phyloP scores from a whole-genome alignment of 2,329 filamentous ascomycete species.

The Monilinia fructigena region DNA sequence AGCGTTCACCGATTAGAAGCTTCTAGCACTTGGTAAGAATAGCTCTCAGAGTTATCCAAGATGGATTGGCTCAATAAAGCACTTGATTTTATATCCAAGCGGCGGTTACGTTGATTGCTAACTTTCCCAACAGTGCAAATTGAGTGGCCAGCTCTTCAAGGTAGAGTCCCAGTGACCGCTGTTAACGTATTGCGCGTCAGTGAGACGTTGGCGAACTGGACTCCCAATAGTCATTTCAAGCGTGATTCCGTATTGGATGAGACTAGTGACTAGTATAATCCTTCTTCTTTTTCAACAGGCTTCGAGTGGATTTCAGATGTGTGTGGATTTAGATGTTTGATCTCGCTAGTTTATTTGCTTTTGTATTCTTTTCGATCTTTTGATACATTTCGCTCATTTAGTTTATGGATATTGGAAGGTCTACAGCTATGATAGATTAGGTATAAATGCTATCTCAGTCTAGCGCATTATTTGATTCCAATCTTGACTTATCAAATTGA shows the following conservation, averaged over 20 bases:
- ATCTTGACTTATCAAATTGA: too few species aligned
- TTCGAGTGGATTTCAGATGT: not conserved
- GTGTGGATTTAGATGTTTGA: not conserved
- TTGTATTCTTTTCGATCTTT: too few species aligned
- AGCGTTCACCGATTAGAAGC: not conserved
- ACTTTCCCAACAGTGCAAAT: not conserved
- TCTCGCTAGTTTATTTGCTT: not conserved
- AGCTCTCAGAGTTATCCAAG: not conserved
- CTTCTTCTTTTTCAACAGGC: not conserved
- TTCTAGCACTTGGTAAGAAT: not conserved
- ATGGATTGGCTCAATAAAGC: not conserved
- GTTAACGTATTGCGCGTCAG: not conserved
- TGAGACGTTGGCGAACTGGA: not conserved
- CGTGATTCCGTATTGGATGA: not conserved
- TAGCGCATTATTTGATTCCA: too few species aligned
- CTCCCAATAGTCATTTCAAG: not conserved
- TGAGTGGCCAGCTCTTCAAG: not conserved
- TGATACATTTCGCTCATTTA: too few species aligned
- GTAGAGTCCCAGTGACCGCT: not conserved
- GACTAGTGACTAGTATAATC: not conserved
- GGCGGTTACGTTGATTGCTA: not conserved
- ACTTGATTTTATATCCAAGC: too few species aligned
- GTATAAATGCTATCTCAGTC: too few species aligned
- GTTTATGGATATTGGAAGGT: too few species aligned
- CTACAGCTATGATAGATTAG: too few species aligned